Evolutionary conservation across 176 grass and related monocot species (phyloP).

Genomic region (Musa itinerans): DNA sequence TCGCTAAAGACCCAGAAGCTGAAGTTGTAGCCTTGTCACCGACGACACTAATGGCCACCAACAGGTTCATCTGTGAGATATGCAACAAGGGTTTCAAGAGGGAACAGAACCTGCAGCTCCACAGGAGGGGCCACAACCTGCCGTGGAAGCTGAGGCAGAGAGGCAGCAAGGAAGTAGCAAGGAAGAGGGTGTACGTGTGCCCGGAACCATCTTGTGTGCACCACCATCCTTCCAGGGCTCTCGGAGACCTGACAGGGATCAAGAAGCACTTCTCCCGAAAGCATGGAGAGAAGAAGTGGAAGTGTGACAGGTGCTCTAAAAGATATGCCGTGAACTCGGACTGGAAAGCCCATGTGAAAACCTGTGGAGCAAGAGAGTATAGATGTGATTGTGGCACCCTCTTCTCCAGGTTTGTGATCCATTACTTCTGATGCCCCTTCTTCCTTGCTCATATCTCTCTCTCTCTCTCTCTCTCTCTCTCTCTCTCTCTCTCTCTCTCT

Average conservation of each 20-base stretch:
- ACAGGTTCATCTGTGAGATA: conserved; percentile 85
- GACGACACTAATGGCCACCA: conserved; percentile 79
- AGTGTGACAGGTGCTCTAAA: conserved; percentile 84
- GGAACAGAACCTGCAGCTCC: conserved; percentile 97
- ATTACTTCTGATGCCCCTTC: background rate
- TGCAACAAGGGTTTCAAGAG: conserved; percentile 95
- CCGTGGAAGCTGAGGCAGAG: conserved; percentile 96
- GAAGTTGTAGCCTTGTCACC: conserved; percentile 95
- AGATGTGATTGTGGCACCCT: conserved; percentile 86
- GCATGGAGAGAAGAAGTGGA: conserved; percentile 95
- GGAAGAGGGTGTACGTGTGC: conserved; percentile 90
- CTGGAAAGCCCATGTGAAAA: conserved; percentile 96
- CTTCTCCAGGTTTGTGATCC: conserved; percentile 60
- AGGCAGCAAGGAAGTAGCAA: conserved; percentile 14
- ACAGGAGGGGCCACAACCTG: conserved; percentile 89
- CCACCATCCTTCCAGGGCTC: conserved; percentile 67
- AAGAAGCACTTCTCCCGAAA: conserved; percentile 97
- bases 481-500: background rate
- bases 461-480: background rate
- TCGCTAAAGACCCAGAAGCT: conserved; percentile 53
- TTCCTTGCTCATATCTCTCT: background rate
- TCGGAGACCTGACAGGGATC: conserved; percentile 86
- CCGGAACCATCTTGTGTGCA: conserved; percentile 79
- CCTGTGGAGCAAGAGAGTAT: conserved; percentile 87
- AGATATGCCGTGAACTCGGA: conserved; percentile 93